A percentile compares a stretch with the other conserved stretches of the same genome.
These are phyloP conservation scores for Moniliophthora roreri DNA, from an alignment of 1,284 basidiomycete species.

Conservation along the genomic window DNA sequence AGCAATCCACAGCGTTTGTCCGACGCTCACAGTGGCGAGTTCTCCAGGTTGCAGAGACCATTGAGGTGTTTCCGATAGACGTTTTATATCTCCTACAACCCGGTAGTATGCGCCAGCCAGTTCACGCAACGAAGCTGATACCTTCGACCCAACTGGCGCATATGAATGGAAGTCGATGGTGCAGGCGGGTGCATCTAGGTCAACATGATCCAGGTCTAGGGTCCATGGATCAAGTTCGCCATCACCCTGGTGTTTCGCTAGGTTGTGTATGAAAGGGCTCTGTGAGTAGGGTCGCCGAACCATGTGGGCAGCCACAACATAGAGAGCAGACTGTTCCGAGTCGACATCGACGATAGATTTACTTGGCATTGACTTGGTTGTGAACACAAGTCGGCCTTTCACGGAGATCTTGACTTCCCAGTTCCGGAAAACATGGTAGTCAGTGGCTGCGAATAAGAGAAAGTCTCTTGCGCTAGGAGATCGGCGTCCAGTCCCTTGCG, in stretches of 20 bases:
- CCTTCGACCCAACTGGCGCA: slow-evolving; percentile 19
- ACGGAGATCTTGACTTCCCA: slow-evolving; percentile 22
- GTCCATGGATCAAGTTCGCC: slow-evolving; percentile 16
- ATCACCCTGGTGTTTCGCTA: slow-evolving; percentile 12
- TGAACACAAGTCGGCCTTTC: slow-evolving; percentile 5
- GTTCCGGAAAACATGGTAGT: slow-evolving; percentile 25
- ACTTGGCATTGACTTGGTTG: slow-evolving; percentile 14
- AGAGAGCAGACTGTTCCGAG: slow-evolving; percentile 20
- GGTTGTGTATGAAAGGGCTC: slow-evolving; percentile 15
- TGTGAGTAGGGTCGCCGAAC: slow-evolving; percentile 25
- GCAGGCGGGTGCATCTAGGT: slow-evolving; percentile 17
- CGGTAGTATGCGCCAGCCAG: slow-evolving; percentile 23
- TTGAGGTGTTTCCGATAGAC: not conserved
- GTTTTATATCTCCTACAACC: slow-evolving; percentile 24
- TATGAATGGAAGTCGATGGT: slow-evolving; percentile 28
- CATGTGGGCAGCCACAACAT: slow-evolving; percentile 26
- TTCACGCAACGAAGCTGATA: slow-evolving; percentile 23
- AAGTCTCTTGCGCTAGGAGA: slow-evolving; percentile 23
- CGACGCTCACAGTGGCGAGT: slow-evolving; percentile 20
- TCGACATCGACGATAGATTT: slow-evolving; percentile 19
- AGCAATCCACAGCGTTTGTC: slow-evolving; percentile 26
- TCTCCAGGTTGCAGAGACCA: slow-evolving; percentile 2
- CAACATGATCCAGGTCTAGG: slow-evolving; percentile 17
- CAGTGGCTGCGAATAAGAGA: slow-evolving; percentile 25
- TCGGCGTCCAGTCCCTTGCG: not conserved